Base-by-base conservation (phyloP, 805 yeast genomes). In the Clavispora asparagi region DNA sequence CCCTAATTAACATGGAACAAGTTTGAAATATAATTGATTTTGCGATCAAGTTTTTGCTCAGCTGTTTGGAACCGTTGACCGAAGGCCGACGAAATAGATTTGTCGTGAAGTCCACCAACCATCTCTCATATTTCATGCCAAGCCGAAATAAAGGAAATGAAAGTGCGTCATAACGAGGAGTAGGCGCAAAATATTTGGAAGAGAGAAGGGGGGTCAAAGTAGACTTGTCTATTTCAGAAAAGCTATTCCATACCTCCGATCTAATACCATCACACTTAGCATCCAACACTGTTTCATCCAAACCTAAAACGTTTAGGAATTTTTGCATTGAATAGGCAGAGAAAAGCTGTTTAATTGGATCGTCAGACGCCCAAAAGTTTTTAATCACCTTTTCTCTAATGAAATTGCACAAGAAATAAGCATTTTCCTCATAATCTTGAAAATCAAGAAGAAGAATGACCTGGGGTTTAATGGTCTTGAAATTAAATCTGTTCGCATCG, bases 271-370 rank as follows among this genome's bases (percentile, higher is more conserved):
- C 57, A 26, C 56, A 50, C 13, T 46, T 39, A 1, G 58, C 48
- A 17, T 49, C 51, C 10, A 61, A 45, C 1, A 64, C 57, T 14
- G 52, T 50, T 2, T 53, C 53, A 39, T 65, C 68, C 19, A 82
- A 63, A 2, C 78, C 82, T 59, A 89, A 73, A 13, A 81, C 75
- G 52, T 81, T 81, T 43, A 94, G 65, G 41, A 84, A 82, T 51
- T 89, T 94, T 61, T 94, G 99, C 79, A 94, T 87, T 0, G 92
- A 85, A 62, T 79, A 85, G 0, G 97, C 96, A 31, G 90, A 74
- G 58, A 85, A 87, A 47, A 87, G 73, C 62, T 94, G 99, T 41
- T 81, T 79, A 19, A 80, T 78, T 0, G 98, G 96, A 58, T 90
- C 90, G 30, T 85, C 86, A 1, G 97, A 85, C 0, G 96, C 90